Evolutionary conservation across 306 rosid genomes (phyloP), one percentile per base, ranked within the genome.

Genomic region (Geum urbanum): DNA sequence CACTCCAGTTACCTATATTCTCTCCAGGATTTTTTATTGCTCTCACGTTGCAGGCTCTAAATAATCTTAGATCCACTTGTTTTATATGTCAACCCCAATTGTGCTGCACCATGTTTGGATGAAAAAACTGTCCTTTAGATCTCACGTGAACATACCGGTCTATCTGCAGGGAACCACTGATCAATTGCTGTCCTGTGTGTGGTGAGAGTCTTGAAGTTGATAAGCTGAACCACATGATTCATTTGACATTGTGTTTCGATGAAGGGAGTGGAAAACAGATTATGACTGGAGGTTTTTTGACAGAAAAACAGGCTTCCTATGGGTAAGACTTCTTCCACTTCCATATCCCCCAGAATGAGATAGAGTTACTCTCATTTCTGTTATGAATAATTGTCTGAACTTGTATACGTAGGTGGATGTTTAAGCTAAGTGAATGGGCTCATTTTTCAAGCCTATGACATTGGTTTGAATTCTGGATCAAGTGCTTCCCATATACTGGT

Each of bases 251-350:
- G 8, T 92, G 98, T 83, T 92, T 92, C 78, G 98, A 92, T 54
- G 97, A 92, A 78, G 97, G 97, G 77, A 92, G 96, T 70, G 98
- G 98, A 81, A 90, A 92, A 54, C 96, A 92, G 85, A 85, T 86
- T 82, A 92, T 92, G 98, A 79, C 94, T 27, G 98, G 98, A 78
- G 98, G 97, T 39, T 92, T 92, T 85, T 83, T 92, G 81, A 92
- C 98, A 5, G 98, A 92, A 69, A 86, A 87, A 71, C 81, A 94
- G 78, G 98, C 98, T 67, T 83, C 94, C 16, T 86, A 90, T 74
- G 98, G 98, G 98, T 94, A 80, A 86, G 68, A 77, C 57, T 72
- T 52, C 67, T 64, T 58, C 54, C 16, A 70, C 67, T 64, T 58
- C 54, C 16, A 70, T 69, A 51, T 54, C 18, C 41, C 16, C 16